phyloP scores from a whole-genome alignment of 108 stramenopile genomes.

The Cyclotella sp. region DNA sequence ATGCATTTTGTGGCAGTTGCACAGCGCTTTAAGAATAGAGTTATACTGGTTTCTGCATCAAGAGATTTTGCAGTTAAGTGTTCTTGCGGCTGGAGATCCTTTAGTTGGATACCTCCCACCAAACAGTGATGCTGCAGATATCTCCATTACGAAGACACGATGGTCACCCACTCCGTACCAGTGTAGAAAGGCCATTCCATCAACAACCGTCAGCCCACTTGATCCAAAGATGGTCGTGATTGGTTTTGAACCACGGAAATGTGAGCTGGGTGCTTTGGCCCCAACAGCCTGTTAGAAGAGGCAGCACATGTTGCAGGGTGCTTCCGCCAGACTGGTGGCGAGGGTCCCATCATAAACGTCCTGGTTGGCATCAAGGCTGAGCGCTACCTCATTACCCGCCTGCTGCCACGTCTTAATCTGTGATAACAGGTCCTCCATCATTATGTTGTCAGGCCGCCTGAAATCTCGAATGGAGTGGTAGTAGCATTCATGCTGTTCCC shows the following conservation, averaged over 20 bases:
- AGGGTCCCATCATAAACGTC: slow-evolving; percentile 3
- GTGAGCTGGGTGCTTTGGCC: not conserved
- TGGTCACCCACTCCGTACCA: no score
- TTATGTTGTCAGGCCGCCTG: not conserved
- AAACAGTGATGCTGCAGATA: no score
- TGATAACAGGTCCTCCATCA: not conserved
- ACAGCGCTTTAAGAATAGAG: no score
- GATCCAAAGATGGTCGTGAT: slow-evolving; percentile 15
- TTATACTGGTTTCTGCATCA: no score
- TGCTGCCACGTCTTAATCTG: not conserved
- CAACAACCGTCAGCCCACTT: not conserved
- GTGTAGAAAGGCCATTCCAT: no score
- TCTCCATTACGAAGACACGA: no score
- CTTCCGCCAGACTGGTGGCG: not conserved
- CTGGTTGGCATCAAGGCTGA: slow-evolving; percentile 1
- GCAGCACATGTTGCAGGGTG: not conserved
- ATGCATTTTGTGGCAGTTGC: no score
- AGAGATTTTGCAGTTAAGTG: no score
- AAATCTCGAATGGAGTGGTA: not conserved
- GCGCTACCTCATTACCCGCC: not conserved
- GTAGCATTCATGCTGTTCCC: not conserved
- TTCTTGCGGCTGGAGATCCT: no score
- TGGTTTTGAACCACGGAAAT: not conserved
- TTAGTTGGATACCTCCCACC: no score
- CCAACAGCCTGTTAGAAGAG: not conserved